Conservation (phyloP, 352 stramenopile species). For the Pythium aristosporum region DNA sequence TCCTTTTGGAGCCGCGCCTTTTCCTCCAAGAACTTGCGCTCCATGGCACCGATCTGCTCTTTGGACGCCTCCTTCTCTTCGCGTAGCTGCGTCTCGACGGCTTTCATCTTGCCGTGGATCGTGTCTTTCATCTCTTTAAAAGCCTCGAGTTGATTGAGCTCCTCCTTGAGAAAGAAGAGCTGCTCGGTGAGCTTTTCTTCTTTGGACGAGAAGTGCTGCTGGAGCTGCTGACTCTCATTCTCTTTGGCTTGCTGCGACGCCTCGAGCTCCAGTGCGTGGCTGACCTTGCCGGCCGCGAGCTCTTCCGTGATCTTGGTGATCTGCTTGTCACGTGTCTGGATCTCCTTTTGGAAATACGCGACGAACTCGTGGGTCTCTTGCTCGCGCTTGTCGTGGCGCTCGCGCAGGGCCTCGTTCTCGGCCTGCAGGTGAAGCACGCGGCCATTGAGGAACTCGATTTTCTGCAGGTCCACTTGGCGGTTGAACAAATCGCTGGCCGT, state of each 20-base stretch:
- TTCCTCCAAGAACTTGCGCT: constrained; percentile 89
- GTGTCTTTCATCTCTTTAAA: constrained; percentile 73
- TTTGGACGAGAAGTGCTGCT: constrained; percentile 42
- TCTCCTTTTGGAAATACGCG: constrained; percentile 92
- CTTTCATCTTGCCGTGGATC: constrained; percentile 52
- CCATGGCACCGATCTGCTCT: constrained; percentile 60
- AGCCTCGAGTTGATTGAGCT: constrained; percentile 63
- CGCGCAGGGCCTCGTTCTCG: constrained; percentile 80
- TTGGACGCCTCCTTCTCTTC: constrained; percentile 48
- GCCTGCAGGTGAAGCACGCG: constrained; percentile 61
- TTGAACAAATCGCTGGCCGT: constrained; percentile 62
- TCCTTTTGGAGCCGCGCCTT: constrained; percentile 84
- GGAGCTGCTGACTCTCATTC: constrained; percentile 42
- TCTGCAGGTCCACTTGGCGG: constrained; percentile 59
- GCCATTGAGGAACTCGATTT: constrained; percentile 58
- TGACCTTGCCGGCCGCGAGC: constrained; percentile 56
- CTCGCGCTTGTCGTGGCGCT: constrained; percentile 83
- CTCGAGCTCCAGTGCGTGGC: constrained; percentile 61
- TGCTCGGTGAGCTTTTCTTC: constrained; percentile 59
- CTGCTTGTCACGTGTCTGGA: constrained; percentile 82
- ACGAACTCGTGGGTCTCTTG: constrained; percentile 95
- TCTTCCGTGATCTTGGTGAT: constrained; percentile 84
- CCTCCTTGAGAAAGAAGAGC: constrained; percentile 59
- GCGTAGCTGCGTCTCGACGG: constrained; percentile 63
- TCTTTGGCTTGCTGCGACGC: constrained; percentile 47